phyloP scores from a whole-genome alignment of 768 basidiomycete species.

The Wakefieldia striispora region DNA sequence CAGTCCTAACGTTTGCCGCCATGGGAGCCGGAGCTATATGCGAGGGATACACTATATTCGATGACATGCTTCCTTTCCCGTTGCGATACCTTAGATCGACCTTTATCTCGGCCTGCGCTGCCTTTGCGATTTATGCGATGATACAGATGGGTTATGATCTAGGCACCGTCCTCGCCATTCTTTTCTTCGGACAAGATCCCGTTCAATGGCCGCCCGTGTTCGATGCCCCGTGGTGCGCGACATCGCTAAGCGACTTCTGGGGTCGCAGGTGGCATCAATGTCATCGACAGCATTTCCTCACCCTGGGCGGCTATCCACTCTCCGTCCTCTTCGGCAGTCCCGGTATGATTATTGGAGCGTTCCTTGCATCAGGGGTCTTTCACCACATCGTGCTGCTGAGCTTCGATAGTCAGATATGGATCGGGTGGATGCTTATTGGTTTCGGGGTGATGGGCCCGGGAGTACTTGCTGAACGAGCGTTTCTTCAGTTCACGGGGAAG shows the following conservation, averaged over 20 bases:
- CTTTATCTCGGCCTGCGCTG: conserved; percentile 40
- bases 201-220: conserved; percentile 34
- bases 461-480: conserved; percentile 42
- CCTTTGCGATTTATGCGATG: conserved; percentile 43
- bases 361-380: conserved; percentile 53
- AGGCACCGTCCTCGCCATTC: conserved; percentile 21
- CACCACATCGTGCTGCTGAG: conserved; percentile 54
- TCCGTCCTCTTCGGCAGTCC: conserved; percentile 43
- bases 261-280: conserved; percentile 38
- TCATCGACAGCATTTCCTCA: conserved; percentile 32
- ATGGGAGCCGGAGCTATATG: conserved; percentile 25
- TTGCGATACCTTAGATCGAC: conserved; percentile 37
- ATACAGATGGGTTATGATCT: conserved; percentile 38
- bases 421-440: conserved; percentile 41
- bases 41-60: conserved; percentile 32
- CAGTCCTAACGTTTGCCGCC: conserved; percentile 46
- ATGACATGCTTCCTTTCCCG: conserved; percentile 27
- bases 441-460: conserved; percentile 58
- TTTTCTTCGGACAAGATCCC: conserved; percentile 30
- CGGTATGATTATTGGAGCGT: conserved; percentile 53
- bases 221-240: conserved; percentile 34
- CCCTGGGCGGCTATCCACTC: conserved; percentile 29
- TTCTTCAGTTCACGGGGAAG: conserved; percentile 20
- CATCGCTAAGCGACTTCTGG: conserved; percentile 40
- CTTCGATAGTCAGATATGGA: conserved; percentile 45